phyloP scores from a whole-genome alignment of 2,329 filamentous ascomycete species.

The Pyrenophora graminea region DNA sequence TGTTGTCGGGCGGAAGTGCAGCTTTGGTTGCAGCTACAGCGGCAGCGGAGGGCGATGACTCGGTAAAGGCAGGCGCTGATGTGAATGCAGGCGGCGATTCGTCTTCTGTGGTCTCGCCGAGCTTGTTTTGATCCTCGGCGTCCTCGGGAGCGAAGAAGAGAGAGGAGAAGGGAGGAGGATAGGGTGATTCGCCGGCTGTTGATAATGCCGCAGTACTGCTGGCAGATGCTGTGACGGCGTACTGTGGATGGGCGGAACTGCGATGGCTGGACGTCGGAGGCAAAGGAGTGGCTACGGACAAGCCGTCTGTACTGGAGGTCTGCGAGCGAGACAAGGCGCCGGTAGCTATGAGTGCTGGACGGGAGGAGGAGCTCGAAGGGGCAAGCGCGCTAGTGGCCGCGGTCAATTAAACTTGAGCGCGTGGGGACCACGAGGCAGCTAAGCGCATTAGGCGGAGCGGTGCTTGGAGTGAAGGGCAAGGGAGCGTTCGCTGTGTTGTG shows the following conservation, averaged over 20 bases:
- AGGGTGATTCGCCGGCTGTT: constrained; percentile 57
- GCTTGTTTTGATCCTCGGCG: constrained; percentile 54
- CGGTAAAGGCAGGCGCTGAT: constrained; percentile 56
- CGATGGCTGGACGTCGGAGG: constrained; percentile 32
- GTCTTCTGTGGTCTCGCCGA: constrained; percentile 41
- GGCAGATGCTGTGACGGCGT: constrained; percentile 38
- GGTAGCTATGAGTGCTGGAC: constrained; percentile 33
- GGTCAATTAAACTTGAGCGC: constrained; percentile 33
- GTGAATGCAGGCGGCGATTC: constrained; percentile 56
- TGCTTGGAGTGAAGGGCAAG: constrained; percentile 13
- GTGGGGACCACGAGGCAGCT: constrained; percentile 28
- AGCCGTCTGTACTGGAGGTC: constrained; percentile 48
- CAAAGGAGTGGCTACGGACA: constrained; percentile 53
- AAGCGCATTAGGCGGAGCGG: constrained; percentile 28
- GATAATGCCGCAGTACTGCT: constrained; percentile 45
- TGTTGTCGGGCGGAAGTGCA: constrained; percentile 79
- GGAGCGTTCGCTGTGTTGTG: constrained; percentile 20
- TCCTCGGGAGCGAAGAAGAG: constrained; percentile 60
- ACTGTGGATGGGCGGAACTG: constrained; percentile 33
- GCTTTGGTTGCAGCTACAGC: constrained; percentile 76
- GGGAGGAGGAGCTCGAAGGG: constrained; percentile 32
- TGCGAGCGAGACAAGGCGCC: constrained; percentile 52
- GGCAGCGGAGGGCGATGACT: constrained; percentile 52
- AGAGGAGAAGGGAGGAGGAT: constrained; percentile 67
- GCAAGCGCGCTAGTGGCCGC: constrained; percentile 34